Base-by-base conservation (phyloP, 2,329 filamentous ascomycete species). In the Pestalotiopsis sp. region DNA sequence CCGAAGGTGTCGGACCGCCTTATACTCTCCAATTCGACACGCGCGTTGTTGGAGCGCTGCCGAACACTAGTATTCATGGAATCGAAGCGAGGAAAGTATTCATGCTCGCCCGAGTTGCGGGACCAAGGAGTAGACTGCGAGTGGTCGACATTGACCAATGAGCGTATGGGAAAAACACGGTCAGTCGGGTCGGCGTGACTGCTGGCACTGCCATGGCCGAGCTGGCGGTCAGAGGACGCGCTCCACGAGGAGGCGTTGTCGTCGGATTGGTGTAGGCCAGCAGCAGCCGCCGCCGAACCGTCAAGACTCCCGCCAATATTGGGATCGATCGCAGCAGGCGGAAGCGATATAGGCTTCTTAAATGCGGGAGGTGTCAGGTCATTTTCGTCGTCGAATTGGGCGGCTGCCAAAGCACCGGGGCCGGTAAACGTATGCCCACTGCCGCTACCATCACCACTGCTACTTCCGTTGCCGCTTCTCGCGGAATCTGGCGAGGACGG, bases 91-190 rank as follows among this genome's bases (percentile, higher is more conserved):
- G 78, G 72, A 64, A 82, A 81, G 69, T 81, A 81, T n/a, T 82
- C 81, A 45, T 76, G 72, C 12, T 84, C 82, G 61, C 73, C 76
- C 4, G 79, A 74, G 70, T 76, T 84, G 81, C 80, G 76, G 2
- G 71, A 57, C 68, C 71, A 72, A 4, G 74, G 72, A 7, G 69
- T 85, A 81, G 69, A 77, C 74, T 72, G 79, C 69, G 72, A 78
- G 71, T 71, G 88, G 73, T 93, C 90, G 56, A 95, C 88, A 6
- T 89, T 92, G 27, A 95, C 84, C 58, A 93, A 90, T n/a, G 92
- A 94, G 63, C 92, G 89, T 39, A 95, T 92, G n/a, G 93, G 93
- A 68, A 93, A 95, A 4, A 95, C 91, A 67, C 92, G 87, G 74
- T 95, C 86, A 39, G 79, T 77, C 36, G 77, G 75, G 63, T 82